Base-by-base conservation (phyloP, 2,329 filamentous ascomycete genomes). In the Coleophoma eucalyptorum region DNA sequence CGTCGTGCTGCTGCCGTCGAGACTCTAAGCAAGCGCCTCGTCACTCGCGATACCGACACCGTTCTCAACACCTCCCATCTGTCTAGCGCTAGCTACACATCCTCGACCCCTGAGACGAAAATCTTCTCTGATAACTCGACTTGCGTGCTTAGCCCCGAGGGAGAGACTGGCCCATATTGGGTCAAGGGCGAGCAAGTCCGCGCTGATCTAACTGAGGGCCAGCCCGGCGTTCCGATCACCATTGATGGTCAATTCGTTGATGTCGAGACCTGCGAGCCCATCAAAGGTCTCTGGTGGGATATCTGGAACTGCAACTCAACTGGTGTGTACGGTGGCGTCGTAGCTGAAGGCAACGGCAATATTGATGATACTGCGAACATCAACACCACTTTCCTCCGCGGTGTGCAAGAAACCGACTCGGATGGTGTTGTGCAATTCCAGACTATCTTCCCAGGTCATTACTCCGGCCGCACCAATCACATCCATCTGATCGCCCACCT, bases 81-180 rank as follows among this genome's bases (percentile, higher is more conserved):
- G 4, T 12, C 34, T 37, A 37, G 13, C 16, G 34, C 13, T 16
- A 37, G 34, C 16, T 12, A 16, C 13, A 37, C 34, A 13, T 16
- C 16, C 34, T 4, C 34, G 13, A 37, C 34, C 4, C 5, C 34
- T 16, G 34, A 37, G 11, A 52, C 57, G 45, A 67, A 53, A 53
- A 60, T 76, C 32, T 76, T 76, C 50, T 62, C 67, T 1, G 65
- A 63, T 45, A 69, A 72, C 59, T 65, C 63, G 43, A 71, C 72
- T 20, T 79, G 77, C 55, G 64, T 78, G 21, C 65, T 80, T 20
- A 73, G 69, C 16, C 75, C 76, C 1, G 77, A 80, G 58, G 72
- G 73, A 16, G 78, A 71, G 10, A 68, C 77, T 58, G 77, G 77
- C 1, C 77, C 78, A 13, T 80, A 79, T 66, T 68, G 73, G 51